Evolutionary conservation across 139 green algal species (phyloP), one percentile per base, ranked within the genome.

Genomic region (Chlorella ohadii): DNA sequence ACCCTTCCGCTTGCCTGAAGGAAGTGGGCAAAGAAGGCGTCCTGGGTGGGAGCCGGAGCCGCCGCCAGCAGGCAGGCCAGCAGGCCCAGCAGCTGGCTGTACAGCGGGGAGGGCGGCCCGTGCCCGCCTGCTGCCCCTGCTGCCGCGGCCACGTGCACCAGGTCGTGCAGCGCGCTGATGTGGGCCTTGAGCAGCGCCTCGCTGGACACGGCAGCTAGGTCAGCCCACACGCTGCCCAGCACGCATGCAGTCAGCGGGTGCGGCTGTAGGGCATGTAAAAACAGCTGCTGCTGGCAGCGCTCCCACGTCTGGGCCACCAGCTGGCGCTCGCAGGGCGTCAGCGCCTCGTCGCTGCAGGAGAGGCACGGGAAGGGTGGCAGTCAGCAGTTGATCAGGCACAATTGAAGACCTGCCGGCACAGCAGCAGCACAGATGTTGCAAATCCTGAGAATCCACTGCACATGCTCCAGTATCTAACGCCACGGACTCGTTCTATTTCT

Each of bases 281-380:
- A 83, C 17, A 86, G 74, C 73, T 75, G 67, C 73, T 81, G 67
- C 72, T 86, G 82, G 72, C 82, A 86, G 11, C 55, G 33, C 63
- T 82, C 82, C 82, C 82, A 86, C 64, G 82, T 57, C 47, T 78
- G 67, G 7, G 41, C 59, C 64, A 27, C 63, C 63, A 72, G 44
- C 67, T 75, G 63, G 39, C 63, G 78, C 36, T 82, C 76, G 12
- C 36, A 57, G 36, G 31, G 31, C 31, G 44, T 23, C 76, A 71
- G 25, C 11, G n/a, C 57, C 36, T 67, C 3, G 22, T 57, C 56
- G 19, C 56, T 72, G 76, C n/a, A 34, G 47, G 3, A n/a, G 27
- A 17, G 19, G 27, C 1, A 15, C 15, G 7, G 39, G 13, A 39
- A 63, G 64, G 4, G 39, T 39, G 28, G 64, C 64, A 38, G 64